Evolutionary conservation across 2,329 filamentous ascomycete genomes (phyloP).

Genomic region (Beauveria australis): DNA sequence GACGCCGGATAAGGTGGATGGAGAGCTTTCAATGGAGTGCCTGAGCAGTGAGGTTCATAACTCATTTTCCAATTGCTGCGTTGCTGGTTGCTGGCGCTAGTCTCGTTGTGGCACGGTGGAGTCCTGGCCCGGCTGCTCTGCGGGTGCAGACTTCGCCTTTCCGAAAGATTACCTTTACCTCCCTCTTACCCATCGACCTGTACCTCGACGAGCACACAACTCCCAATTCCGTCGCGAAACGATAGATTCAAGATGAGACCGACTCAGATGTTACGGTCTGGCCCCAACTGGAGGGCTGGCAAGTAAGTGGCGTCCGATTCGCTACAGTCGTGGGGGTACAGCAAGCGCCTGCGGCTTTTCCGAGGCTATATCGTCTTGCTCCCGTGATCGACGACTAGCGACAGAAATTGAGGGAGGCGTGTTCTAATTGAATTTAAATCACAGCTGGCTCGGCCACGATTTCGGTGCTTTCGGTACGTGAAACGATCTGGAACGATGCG

Average conservation of each 20-base stretch:
- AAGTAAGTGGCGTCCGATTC: slow-evolving; percentile 23
- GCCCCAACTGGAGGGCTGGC: slow-evolving; percentile 25
- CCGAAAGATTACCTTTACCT: slow-evolving; percentile 13
- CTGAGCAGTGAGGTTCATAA: slow-evolving; percentile 9
- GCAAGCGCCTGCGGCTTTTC: slow-evolving; percentile 27
- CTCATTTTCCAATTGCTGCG: background rate
- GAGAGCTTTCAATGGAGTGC: slow-evolving; percentile 7
- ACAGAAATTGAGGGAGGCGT: background rate
- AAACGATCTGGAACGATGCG: slow-evolving; percentile 8
- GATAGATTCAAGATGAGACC: slow-evolving; percentile 30
- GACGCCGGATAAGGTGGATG: slow-evolving; percentile 3
- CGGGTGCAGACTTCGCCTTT: slow-evolving; percentile 17
- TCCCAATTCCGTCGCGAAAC: slow-evolving; percentile 4
- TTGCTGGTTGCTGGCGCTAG: slow-evolving; percentile 1
- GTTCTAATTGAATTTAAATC: slow-evolving; percentile 19
- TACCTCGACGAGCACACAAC: background rate
- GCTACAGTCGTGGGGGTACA: slow-evolving; percentile 10
- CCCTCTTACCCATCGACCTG: slow-evolving; percentile 8
- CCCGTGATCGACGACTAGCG: background rate
- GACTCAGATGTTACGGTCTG: slow-evolving; percentile 29
- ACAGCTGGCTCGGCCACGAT: slow-evolving; percentile 58
- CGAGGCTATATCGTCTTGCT: background rate
- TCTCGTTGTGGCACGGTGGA: slow-evolving; percentile 8
- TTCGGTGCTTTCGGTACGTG: slow-evolving; percentile 71
- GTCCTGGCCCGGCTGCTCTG: slow-evolving; percentile 8